phyloP scores from a whole-genome alignment of 352 stramenopile genomes.

The Phytophthora citricola region DNA sequence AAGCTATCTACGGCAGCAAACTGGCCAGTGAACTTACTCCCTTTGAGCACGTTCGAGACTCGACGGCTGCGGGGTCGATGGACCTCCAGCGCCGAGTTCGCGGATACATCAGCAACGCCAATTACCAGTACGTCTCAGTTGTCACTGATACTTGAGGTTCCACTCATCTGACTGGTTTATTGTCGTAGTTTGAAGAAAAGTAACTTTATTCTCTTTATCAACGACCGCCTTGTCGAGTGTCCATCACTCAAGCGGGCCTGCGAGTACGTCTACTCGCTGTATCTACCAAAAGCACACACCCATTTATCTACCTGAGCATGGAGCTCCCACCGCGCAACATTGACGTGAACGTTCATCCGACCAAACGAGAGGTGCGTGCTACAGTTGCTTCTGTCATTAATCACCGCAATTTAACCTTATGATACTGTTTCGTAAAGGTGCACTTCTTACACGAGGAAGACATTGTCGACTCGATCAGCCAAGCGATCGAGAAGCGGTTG shows the following conservation, averaged over 20 bases:
- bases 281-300: constrained; percentile 94
- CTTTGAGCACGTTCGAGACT: constrained; percentile 50
- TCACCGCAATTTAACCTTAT: no score
- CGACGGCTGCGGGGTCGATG: constrained; percentile 43
- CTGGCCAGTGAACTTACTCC: constrained; percentile 64
- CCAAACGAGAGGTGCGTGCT: constrained; percentile 91
- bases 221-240: constrained; percentile 96
- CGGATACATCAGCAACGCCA: constrained; percentile 87
- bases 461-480: constrained; percentile 85
- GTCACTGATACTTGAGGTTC: background rate
- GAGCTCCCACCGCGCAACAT: constrained; percentile 93
- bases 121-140: constrained; percentile 76
- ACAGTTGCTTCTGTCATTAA: background rate
- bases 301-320: constrained; percentile 98
- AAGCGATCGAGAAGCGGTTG: constrained; percentile 81
- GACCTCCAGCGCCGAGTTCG: constrained; percentile 43
- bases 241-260: constrained; percentile 91
- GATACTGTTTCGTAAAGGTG: constrained; percentile 54
- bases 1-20: constrained; percentile 78
- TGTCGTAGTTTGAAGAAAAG: constrained; percentile 74
- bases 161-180: background rate
- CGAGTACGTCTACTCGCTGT: constrained; percentile 95
- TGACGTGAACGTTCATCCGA: constrained; percentile 99
- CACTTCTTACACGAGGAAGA: constrained; percentile 96
- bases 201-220: constrained; percentile 97